Evolutionary conservation across 2,329 filamentous ascomycete species (phyloP).

Genomic region (Pestalotiopsis sp.): DNA sequence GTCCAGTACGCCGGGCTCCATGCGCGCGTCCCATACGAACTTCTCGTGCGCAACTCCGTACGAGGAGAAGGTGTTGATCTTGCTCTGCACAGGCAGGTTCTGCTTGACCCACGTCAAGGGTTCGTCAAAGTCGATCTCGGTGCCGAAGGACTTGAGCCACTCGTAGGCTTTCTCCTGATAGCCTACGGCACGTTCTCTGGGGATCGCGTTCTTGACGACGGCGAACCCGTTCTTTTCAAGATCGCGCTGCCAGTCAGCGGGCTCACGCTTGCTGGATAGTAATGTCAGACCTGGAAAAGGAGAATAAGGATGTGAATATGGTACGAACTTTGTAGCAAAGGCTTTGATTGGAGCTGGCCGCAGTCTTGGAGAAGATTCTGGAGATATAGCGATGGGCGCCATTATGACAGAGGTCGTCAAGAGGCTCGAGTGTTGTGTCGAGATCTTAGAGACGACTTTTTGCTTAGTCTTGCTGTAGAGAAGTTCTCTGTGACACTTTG

Average conservation of each 20-base stretch:
- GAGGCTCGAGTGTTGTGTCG: not conserved
- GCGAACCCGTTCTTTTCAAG: slow-evolving; percentile 39
- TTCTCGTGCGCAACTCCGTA: slow-evolving; percentile 38
- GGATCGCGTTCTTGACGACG: slow-evolving; percentile 46
- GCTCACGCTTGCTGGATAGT: slow-evolving; percentile 11
- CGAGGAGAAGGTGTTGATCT: slow-evolving; percentile 28
- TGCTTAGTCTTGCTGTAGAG: not conserved
- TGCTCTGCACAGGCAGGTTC: slow-evolving; percentile 35
- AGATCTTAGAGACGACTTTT: not conserved
- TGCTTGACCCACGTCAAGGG: slow-evolving; percentile 34
- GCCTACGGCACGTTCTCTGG: slow-evolving; percentile 35
- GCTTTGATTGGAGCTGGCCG: not conserved
- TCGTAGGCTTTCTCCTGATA: slow-evolving; percentile 31
- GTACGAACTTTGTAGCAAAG: not conserved
- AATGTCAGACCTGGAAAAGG: not conserved
- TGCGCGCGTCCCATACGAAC: slow-evolving; percentile 39
- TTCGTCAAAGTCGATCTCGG: slow-evolving; percentile 22
- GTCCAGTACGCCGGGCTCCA: slow-evolving; percentile 37
- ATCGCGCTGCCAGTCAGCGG: slow-evolving; percentile 35
- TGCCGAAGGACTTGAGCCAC: slow-evolving; percentile 21
- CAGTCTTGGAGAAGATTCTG: not conserved
- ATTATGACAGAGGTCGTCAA: not conserved
- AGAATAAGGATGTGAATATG: not conserved
- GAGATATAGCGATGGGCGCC: not conserved
- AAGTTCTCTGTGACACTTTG: not conserved